Evolutionary conservation across 2,329 filamentous ascomycete species (phyloP), one percentile per base, ranked within the genome.

Genomic region (Pseudonectria buxi): DNA sequence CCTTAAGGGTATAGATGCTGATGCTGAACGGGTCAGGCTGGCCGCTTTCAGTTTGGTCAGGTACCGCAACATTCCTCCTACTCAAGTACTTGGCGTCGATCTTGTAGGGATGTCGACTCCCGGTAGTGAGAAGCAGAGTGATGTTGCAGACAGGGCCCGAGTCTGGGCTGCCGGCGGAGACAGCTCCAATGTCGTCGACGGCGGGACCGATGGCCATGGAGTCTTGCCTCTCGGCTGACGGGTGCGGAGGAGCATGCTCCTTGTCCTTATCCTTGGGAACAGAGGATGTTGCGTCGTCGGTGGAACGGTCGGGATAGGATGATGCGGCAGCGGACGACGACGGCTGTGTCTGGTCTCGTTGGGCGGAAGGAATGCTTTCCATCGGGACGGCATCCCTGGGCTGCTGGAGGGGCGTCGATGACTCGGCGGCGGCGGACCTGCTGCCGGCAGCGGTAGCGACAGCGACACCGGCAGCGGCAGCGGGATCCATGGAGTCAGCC

Each of bases 1-100:
- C 88, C 63, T 95, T 95, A 46, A 96, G 67, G 3, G 86, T 94
- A 58, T 95, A 95, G 33, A 95, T 83, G 48, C 86, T 94, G 63
- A 96, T 87, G 56, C 82, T 85, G 56, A 87, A 89, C 1, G 88
- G 88, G 55, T 95, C 87, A 45, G 76, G 72, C 42, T 63, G 70
- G 24, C 78, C 79, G 16, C 61, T 57, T 39, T 74, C 71, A 9
- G 70, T 75, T 46, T 75, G 63, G 24, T 81, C 81, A 14, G 86
- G 82, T 2, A 92, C 76, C 31, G 74, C 75, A 35, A 95, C 85
- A 49, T 83, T 85, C 40, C 87, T 78, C 62, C 89, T 88, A 35
- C 72, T 71, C 36, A 96, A 68, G 54, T 95, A 95, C 55, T 79
- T 86, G 53, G 86, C 83, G 60, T 94, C 86, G 47, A 96, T 83